Base-by-base conservation (phyloP, 2,329 filamentous ascomycete species). In the Hypoxylon sp. region DNA sequence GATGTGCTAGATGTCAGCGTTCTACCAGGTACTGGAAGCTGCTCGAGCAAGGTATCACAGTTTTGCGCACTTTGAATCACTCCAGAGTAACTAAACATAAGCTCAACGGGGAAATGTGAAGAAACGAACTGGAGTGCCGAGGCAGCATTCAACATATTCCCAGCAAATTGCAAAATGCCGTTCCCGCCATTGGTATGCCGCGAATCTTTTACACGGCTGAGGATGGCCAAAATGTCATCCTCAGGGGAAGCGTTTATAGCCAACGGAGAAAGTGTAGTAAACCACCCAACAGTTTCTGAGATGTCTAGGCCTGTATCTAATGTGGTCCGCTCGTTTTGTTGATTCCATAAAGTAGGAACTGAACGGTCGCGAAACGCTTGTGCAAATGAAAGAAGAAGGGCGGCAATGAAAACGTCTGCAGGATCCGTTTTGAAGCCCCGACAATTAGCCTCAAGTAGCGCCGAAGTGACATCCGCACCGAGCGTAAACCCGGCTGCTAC, bases 201-300 rank as follows among this genome's bases (percentile, higher is more conserved):
- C 0, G 78, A 79, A 70, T 89, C 86, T 72, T 89, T 89, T 50
- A 88, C 79, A 24, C 83, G 78, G n/a, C 83, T 83, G 10, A 89
- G 76, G 0, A 85, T 82, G 11, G 85, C 80, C 42, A 88, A 76
- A 14, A 88, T 76, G 64, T 88, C 85, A 33, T 86, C 83, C 1
- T 80, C 76, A 2, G 79, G 77, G 1, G 84, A 81, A 0, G 83
- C 73, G 8, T 81, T 80, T 2, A 85, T 77, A 1, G 81, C 79
- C 5, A 89, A 78, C 0, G 87, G 87, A 53, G 83, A 86, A 11
- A 90, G 78, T 0, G 86, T 84, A 1, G 87, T 88, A 69, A 90
- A 88, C 87, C 87, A 89, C 1, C 87, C 88, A 0, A 90, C 86
- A 0, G 87, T 89, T 57, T 87, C 81, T 3, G 84, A 83, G 0